Percentiles rank a stretch among this genome's conserved stretches.
phyloP scores from a whole-genome alignment of 1,139 yeast species.

The Candida smagusa region DNA sequence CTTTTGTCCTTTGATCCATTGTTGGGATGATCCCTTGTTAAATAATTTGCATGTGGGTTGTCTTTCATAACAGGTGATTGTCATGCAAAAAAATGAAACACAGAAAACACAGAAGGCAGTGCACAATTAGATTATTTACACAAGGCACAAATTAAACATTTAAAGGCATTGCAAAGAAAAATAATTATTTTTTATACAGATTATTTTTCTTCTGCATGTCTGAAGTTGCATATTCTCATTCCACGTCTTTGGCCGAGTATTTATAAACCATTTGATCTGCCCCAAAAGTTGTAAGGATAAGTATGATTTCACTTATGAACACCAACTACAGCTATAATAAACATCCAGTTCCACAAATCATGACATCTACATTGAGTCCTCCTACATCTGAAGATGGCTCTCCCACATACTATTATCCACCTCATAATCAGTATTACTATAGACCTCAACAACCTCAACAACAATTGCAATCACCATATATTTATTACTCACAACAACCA shows the following conservation, averaged over 20 bases:
- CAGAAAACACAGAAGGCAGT: not conserved
- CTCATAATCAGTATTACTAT: conserved; percentile 1
- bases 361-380: not conserved
- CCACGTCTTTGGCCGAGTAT: not conserved
- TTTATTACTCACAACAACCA: not conserved
- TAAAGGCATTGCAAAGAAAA: not conserved
- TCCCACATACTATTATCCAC: conserved; percentile 6
- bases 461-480: not conserved
- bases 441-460: not conserved
- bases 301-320: conserved; percentile 6
- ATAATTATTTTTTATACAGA: no score
- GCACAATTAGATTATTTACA: not conserved
- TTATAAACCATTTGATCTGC: no score
- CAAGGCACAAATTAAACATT: not conserved
- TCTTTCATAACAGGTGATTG: not conserved
- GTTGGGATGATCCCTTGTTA: not conserved
- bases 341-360: not conserved
- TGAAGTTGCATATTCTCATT: not conserved
- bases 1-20: not conserved
- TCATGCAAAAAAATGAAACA: not conserved
- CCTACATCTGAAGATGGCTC: conserved; percentile 1
- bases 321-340: conserved; percentile 2
- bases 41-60: not conserved
- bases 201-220: no score
- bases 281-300: no score